These are phyloP conservation scores for Trichocladium uniseriatum DNA, from an alignment of 495 filamentous ascomycete species.

Conservation along the genomic window DNA sequence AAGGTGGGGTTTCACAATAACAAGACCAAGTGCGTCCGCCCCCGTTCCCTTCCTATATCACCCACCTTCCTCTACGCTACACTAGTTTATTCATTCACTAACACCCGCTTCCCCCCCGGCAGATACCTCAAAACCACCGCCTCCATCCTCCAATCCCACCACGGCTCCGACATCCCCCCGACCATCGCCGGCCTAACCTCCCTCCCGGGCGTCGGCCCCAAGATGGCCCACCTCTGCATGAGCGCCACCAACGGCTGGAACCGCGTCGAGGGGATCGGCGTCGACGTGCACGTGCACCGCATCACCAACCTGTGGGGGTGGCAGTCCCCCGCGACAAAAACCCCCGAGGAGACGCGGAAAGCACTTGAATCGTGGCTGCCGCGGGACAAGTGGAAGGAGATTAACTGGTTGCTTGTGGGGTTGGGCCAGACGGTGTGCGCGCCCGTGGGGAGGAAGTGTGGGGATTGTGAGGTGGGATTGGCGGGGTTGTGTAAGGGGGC, in stretches of 20 bases:
- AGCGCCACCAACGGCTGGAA: constrained; percentile 47
- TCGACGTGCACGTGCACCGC: constrained; percentile 66
- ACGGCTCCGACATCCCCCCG: constrained; percentile 69
- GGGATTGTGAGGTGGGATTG: constrained; percentile 68
- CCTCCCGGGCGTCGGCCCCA: constrained; percentile 88
- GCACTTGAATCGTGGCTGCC: constrained; percentile 80
- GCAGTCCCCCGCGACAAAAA: constrained; percentile 59
- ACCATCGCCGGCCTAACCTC: constrained; percentile 68
- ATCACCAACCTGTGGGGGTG: constrained; percentile 97
- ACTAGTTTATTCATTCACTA: not conserved
- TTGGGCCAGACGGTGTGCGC: constrained; percentile 80
- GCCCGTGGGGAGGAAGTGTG: constrained; percentile 70
- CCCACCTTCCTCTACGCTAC: not conserved
- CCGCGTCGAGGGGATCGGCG: constrained; percentile 51
- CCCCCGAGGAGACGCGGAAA: constrained; percentile 73
- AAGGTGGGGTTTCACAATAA: constrained; percentile 93
- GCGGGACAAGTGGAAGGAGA: constrained; percentile 82
- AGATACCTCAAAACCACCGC: constrained; percentile 73
- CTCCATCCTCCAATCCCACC: constrained; percentile 58
- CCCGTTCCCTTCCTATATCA: not conserved
- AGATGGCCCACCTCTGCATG: constrained; percentile 95
- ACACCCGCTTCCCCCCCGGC: not conserved
- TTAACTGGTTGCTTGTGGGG: constrained; percentile 86
- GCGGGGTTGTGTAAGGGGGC: constrained; percentile 70
- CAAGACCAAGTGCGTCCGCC: constrained; percentile 56